These are phyloP conservation scores for Mrakia frigida DNA, from an alignment of 768 basidiomycete species.

Conservation along the genomic window DNA sequence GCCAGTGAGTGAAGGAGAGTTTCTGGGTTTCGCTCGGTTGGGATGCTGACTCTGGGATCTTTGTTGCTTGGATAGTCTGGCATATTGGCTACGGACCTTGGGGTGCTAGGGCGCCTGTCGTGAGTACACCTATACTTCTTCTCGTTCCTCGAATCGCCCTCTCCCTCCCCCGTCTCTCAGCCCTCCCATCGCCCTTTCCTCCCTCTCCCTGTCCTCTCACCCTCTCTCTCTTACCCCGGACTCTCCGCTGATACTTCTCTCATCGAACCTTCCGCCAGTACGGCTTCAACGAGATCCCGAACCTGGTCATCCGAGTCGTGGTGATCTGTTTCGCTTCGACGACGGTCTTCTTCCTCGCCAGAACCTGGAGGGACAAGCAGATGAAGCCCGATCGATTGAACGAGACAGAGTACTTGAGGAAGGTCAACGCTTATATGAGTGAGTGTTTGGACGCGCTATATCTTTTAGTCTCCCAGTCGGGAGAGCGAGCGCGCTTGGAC, in stretches of 20 bases:
- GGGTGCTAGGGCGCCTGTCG: background rate
- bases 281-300: no score
- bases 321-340: background rate
- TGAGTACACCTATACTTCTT: background rate
- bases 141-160: background rate
- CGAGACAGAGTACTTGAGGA: background rate
- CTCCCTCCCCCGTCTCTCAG: background rate
- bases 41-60: slow-evolving; percentile 26
- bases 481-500: background rate
- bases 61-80: slow-evolving; percentile 2
- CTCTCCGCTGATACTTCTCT: no score
- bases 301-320: background rate
- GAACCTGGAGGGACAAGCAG: no score
- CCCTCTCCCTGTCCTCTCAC: background rate
- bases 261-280: background rate
- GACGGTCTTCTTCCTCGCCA: background rate
- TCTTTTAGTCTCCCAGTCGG: no score
- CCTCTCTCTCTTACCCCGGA: background rate
- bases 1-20: background rate
- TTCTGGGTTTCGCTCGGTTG: no score
- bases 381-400: background rate
- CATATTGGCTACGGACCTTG: background rate
- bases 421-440: background rate
- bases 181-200: no score
- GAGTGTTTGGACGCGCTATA: no score